Conservation (phyloP, 108 stramenopile genomes). For the Cyclotella cryptica region DNA sequence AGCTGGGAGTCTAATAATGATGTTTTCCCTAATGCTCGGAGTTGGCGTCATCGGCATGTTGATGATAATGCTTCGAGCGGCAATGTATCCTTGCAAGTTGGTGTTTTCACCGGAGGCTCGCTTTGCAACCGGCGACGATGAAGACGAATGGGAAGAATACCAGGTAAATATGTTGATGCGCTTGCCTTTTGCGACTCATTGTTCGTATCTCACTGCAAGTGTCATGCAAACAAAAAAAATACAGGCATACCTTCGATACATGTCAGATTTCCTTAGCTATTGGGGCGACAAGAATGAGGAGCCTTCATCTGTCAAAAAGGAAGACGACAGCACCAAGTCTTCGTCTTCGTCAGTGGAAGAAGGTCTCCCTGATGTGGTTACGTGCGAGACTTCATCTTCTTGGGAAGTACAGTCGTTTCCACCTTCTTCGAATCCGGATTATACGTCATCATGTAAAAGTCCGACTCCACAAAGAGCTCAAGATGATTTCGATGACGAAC, state of each 20-base stretch:
- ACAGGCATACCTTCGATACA: constrained; percentile 34
- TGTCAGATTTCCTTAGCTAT: constrained; percentile 37
- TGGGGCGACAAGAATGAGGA: constrained; percentile 23
- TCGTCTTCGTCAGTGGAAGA: constrained; percentile 8
- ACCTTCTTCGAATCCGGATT: constrained; percentile 10
- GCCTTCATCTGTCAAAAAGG: constrained; percentile 3
- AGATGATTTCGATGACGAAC: background rate
- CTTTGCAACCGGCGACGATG: constrained; percentile 16
- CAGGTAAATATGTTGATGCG: constrained; percentile 15
- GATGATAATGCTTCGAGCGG: constrained; percentile 31
- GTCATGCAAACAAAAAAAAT: background rate
- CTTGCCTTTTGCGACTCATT: background rate
- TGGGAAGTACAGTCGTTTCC: background rate
- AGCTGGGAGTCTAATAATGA: constrained; percentile 13
- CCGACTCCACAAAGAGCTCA: background rate
- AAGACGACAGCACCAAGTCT: background rate
- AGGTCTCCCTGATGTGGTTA: background rate
- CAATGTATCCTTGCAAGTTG: constrained; percentile 38
- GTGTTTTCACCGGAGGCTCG: background rate
- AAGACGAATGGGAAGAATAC: constrained; percentile 49
- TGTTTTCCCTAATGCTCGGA: constrained; percentile 19
- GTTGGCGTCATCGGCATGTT: constrained; percentile 30
- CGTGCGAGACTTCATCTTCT: background rate
- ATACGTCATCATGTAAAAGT: constrained; percentile 11
- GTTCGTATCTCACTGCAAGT: background rate